phyloP scores from a whole-genome alignment of 2,329 filamentous ascomycete genomes.

The Sporothrix dimorphospora region DNA sequence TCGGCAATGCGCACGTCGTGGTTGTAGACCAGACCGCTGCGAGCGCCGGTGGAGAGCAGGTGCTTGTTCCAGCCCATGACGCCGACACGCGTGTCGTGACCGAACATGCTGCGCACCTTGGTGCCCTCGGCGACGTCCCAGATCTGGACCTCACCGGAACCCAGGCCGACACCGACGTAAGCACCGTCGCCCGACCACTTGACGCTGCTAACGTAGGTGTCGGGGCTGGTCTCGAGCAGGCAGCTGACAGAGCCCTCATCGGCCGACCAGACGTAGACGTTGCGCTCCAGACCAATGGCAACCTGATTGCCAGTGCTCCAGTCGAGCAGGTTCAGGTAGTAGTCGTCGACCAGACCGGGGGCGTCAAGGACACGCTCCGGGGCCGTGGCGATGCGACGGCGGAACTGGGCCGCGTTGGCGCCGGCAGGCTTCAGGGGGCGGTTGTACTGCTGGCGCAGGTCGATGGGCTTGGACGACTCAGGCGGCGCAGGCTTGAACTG shows the following conservation, averaged over 20 bases:
- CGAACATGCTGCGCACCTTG: constrained; percentile 98
- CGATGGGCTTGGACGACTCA: constrained; percentile 97
- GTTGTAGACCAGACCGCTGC: constrained; percentile 95
- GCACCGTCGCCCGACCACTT: constrained; percentile 98
- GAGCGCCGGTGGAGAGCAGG: constrained; percentile 89
- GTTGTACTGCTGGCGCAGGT: constrained; percentile 97
- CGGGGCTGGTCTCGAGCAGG: constrained; percentile 81
- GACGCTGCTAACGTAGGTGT: constrained; percentile 96
- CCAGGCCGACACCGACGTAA: constrained; percentile 93
- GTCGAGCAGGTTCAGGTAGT: constrained; percentile 97
- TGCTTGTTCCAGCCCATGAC: constrained; percentile 99
- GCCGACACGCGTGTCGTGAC: constrained; percentile 93
- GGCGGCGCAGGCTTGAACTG: constrained; percentile 98
- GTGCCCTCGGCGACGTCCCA: constrained; percentile 95
- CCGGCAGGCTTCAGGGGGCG: constrained; percentile 81
- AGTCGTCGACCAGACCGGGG: constrained; percentile 94
- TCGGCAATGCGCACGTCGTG: constrained; percentile 97
- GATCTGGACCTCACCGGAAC: constrained; percentile 96
- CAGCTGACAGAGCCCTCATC: constrained; percentile 88
- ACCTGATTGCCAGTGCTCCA: constrained; percentile 99
- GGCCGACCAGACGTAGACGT: constrained; percentile 97
- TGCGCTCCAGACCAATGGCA: constrained; percentile 94
- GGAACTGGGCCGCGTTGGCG: constrained; percentile 78
- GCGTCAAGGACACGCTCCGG: constrained; percentile 96
- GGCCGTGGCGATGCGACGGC: constrained; percentile 88